Percentiles rank a stretch among this genome's conserved stretches.
These are phyloP conservation scores for Aspergillus pseudoterreus DNA, from an alignment of 2,329 filamentous ascomycete genomes.

Conservation along the genomic window DNA sequence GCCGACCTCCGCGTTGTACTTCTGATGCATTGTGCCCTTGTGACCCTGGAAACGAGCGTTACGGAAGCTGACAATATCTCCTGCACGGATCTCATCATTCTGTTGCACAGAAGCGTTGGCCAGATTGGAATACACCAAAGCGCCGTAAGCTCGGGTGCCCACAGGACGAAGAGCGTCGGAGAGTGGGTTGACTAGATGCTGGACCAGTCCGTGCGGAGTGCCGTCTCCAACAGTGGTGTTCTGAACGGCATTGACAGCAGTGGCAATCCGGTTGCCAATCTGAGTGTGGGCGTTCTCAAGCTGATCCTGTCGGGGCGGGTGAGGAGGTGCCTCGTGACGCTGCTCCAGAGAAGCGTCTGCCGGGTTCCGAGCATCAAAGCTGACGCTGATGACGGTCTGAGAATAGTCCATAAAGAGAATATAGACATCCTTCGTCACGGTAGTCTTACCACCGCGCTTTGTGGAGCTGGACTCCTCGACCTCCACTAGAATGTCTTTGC, in stretches of 20 bases:
- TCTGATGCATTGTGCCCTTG: conserved; percentile 90
- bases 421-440: conserved; percentile 74
- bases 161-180: conserved; percentile 74
- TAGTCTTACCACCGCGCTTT: conserved; percentile 66
- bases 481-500: conserved; percentile 79
- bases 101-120: conserved; percentile 89
- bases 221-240: conserved; percentile 81
- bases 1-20: conserved; percentile 84
- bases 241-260: conserved; percentile 67
- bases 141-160: conserved; percentile 85
- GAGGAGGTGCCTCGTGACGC: conserved; percentile 78
- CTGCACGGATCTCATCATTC: conserved; percentile 86
- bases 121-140: conserved; percentile 88
- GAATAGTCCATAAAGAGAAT: conserved; percentile 96
- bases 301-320: conserved; percentile 82
- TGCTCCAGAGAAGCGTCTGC: conserved; percentile 75
- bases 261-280: conserved; percentile 74
- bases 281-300: conserved; percentile 80
- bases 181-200: conserved; percentile 72
- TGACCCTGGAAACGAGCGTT: conserved; percentile 95
- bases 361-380: conserved; percentile 72
- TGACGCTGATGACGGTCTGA: conserved; percentile 80
- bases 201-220: conserved; percentile 70
- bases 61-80: conserved; percentile 88
- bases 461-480: conserved; percentile 71